Evolutionary conservation across 2,329 filamentous ascomycete genomes (phyloP).

Genomic region (Nemania diffusa): DNA sequence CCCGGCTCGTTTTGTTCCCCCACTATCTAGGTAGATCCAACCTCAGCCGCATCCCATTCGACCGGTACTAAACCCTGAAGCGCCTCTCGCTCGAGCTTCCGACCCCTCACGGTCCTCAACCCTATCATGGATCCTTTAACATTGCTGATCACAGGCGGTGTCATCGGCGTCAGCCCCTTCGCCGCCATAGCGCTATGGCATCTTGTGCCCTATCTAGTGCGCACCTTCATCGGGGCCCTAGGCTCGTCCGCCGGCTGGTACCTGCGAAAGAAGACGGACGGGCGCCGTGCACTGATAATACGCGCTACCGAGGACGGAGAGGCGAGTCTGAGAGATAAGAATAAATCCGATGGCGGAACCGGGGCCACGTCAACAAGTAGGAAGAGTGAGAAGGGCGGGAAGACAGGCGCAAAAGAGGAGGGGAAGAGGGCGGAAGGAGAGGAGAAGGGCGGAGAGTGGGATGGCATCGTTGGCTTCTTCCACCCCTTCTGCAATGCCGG

Average conservation of each 20-base stretch:
- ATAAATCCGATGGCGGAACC: slow-evolving; percentile 36
- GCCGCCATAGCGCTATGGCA: slow-evolving; percentile 46
- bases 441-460: slow-evolving; percentile 71
- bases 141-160: slow-evolving; percentile 43
- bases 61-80: neutral
- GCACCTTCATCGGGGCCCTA: slow-evolving; percentile 52
- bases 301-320: slow-evolving; percentile 60
- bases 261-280: slow-evolving; percentile 71
- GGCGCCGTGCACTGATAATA: slow-evolving; percentile 68
- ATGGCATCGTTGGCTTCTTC: slow-evolving; percentile 93
- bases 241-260: slow-evolving; percentile 67
- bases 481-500: slow-evolving; percentile 99
- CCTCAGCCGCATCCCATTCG: neutral
- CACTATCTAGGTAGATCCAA: too few species aligned
- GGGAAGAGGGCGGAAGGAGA: slow-evolving; percentile 51
- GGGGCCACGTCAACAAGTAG: slow-evolving; percentile 55
- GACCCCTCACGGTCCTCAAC: slow-evolving; percentile 13
- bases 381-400: slow-evolving; percentile 76
- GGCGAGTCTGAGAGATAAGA: slow-evolving; percentile 48
- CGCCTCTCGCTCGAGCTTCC: slow-evolving; percentile 9
- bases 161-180: slow-evolving; percentile 46
- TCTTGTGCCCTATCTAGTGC: slow-evolving; percentile 49
- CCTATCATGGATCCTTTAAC: slow-evolving; percentile 44
- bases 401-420: slow-evolving; percentile 52
- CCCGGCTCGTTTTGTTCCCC: slow-evolving; percentile 4